phyloP scores from a whole-genome alignment of 2,329 filamentous ascomycete genomes.

The Alternaria dauci region DNA sequence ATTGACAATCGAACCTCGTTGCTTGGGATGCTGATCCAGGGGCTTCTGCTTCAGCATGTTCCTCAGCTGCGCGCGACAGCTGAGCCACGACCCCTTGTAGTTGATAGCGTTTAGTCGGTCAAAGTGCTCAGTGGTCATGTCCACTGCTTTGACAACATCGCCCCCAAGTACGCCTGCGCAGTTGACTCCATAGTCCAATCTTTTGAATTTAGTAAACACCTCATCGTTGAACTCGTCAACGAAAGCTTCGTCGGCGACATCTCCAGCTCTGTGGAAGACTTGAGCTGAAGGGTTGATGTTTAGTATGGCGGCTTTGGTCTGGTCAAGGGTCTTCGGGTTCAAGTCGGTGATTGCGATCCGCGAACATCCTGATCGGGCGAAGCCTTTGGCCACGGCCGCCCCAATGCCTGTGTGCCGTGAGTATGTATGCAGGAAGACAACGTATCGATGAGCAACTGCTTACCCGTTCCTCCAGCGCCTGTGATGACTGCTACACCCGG shows the following conservation, averaged over 20 bases:
- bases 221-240: slow-evolving; percentile 54
- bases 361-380: slow-evolving; percentile 60
- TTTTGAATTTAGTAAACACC: slow-evolving; percentile 49
- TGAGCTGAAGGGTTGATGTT: slow-evolving; percentile 40
- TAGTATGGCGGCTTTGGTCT: slow-evolving; percentile 37
- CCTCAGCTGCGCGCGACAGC: slow-evolving; percentile 60
- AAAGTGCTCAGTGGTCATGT: slow-evolving; percentile 60
- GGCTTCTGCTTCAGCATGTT: slow-evolving; percentile 62
- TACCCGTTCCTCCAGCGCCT: slow-evolving; percentile 48
- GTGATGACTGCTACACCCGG: slow-evolving; percentile 46
- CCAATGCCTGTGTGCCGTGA: slow-evolving; percentile 60
- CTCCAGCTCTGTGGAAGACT: slow-evolving; percentile 53
- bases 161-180: slow-evolving; percentile 63
- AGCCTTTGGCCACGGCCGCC: slow-evolving; percentile 60
- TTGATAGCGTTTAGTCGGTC: slow-evolving; percentile 65
- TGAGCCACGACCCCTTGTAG: slow-evolving; percentile 66
- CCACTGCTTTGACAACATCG: slow-evolving; percentile 53
- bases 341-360: slow-evolving; percentile 65
- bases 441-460: slow-evolving; percentile 4
- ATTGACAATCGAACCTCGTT: slow-evolving; percentile 62
- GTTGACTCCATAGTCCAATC: slow-evolving; percentile 65
- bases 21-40: slow-evolving; percentile 49
- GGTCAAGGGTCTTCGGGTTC: slow-evolving; percentile 52
- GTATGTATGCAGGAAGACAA: slow-evolving; percentile 1
- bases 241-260: slow-evolving; percentile 60